phyloP scores from a whole-genome alignment of 2,329 filamentous ascomycete species.

The Epicoccum nigrum region DNA sequence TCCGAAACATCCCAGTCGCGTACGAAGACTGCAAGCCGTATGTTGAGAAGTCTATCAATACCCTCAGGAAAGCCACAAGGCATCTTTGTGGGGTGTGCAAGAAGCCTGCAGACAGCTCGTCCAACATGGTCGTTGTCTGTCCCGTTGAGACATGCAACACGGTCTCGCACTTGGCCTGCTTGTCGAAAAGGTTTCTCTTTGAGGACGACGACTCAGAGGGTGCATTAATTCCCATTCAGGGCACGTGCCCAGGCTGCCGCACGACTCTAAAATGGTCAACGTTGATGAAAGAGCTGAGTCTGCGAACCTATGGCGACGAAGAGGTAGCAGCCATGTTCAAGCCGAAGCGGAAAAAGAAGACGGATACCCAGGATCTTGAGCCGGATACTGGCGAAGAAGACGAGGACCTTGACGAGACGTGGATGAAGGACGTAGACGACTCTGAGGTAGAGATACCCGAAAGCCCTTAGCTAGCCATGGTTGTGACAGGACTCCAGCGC shows the following conservation, averaged over 20 bases:
- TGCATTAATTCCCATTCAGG: conserved; percentile 68
- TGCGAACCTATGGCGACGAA: conserved; percentile 72
- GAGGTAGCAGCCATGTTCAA: conserved; percentile 74
- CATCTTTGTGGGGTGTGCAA: conserved; percentile 59
- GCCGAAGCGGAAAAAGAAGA: conserved; percentile 50
- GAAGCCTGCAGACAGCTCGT: conserved; percentile 42
- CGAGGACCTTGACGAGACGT: conserved; percentile 43
- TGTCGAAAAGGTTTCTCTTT: conserved; percentile 59
- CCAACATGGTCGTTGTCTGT: conserved; percentile 59
- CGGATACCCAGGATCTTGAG: conserved; percentile 26
- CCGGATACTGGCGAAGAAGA: conserved; percentile 23
- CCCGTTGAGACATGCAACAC: conserved; percentile 55
- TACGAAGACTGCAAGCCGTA: conserved; percentile 58
- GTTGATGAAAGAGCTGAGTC: conserved; percentile 81
- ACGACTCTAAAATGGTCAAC: conserved; percentile 70
- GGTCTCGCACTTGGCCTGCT: conserved; percentile 62
- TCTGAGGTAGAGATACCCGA: conserved; percentile 27
- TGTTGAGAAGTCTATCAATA: conserved; percentile 57
- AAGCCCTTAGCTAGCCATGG: not conserved
- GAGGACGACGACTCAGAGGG: conserved; percentile 42
- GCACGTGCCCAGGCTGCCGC: conserved; percentile 74
- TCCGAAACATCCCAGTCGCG: conserved; percentile 57
- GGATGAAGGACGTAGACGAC: conserved; percentile 41
- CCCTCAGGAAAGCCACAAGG: conserved; percentile 19
- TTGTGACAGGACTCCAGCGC: not conserved